Percentiles rank a stretch among this genome's conserved stretches.
Conservation (phyloP, 2,329 filamentous ascomycete genomes). For the Epicoccum nigrum region DNA sequence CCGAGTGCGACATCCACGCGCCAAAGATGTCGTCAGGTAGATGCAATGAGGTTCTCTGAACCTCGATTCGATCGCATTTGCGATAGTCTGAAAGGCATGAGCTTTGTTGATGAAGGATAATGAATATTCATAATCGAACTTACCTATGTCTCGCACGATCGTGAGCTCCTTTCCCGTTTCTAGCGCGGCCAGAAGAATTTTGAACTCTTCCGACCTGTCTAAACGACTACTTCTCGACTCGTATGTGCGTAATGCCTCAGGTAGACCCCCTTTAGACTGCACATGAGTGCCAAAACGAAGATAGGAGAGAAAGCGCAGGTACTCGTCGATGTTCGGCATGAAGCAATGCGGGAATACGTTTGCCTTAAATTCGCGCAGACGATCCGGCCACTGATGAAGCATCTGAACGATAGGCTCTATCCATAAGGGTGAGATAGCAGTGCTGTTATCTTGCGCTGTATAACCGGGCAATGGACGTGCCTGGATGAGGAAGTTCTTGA, state of each 20-base stretch:
- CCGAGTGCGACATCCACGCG: constrained; percentile 45
- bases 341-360: constrained; percentile 58
- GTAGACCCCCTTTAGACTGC: constrained; percentile 24
- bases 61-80: constrained; percentile 29
- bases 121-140: constrained; percentile 10
- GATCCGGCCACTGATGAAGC: constrained; percentile 43
- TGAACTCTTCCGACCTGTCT: constrained; percentile 36
- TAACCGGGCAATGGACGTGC: constrained; percentile 29
- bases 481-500: constrained; percentile 44
- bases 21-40: constrained; percentile 56
- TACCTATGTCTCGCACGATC: constrained; percentile 50
- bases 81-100: constrained; percentile 30
- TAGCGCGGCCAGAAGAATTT: constrained; percentile 48
- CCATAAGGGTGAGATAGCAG: constrained; percentile 42
- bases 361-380: constrained; percentile 50
- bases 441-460: not conserved
- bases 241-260: constrained; percentile 17
- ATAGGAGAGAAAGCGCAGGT: constrained; percentile 48
- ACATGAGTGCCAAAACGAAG: constrained; percentile 45
- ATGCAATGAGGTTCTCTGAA: constrained; percentile 53
- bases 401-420: constrained; percentile 44
- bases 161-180: constrained; percentile 56
- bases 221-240: constrained; percentile 17
- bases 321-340: constrained; percentile 48
- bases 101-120: not conserved